Base-by-base conservation (phyloP, 2,329 filamentous ascomycete genomes). In the Hypoxylon sp. region DNA sequence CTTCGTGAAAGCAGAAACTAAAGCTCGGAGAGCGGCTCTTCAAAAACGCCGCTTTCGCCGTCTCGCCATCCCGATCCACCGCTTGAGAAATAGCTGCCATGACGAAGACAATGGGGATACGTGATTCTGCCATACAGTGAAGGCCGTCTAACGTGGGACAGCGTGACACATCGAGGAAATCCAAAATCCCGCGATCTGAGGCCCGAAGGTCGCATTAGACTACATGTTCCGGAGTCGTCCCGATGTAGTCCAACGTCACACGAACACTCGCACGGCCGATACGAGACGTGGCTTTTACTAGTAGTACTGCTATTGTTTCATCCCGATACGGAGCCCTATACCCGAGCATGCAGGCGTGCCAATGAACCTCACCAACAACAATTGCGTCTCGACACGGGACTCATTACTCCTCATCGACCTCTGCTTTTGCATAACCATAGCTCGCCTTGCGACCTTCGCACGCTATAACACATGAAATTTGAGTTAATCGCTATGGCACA, bases 181-280 rank as follows among this genome's bases (percentile, higher is more conserved):
- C 37, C 37, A 61, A 61, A 62, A 55, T 61, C 57, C 66, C 59
- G 63, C 62, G 14, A 61, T 58, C 20, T 58, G 25, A 61, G 35
- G 66, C 56, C 56, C 35, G 51, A 66, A 46, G 17, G 31, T 37
- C 37, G 56, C 50, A 58, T 51, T 25, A 61, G 40, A 56, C 54
- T 11, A 54, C 61, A 57, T 61, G 48, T 54, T 46, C 62, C 56
- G 60, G 59, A 37, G 4, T 31, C 8, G 11, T 58, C n/a, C 20
- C 46, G 46, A 48, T 48, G 48, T 57, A 14, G 33, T 56, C 64
- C 31, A 57, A 54, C 44, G 64, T 72, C 70, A 64, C 69, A 73
- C 70, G 59, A 64, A 48, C 57, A 70, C 61, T 71, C 37, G 49
- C 72, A 72, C 69, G 8, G 55, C 73, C 50, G 66, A 76, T 73